Base-by-base conservation (phyloP, 345 rosid genomes). In the Geranium brycei region DNA sequence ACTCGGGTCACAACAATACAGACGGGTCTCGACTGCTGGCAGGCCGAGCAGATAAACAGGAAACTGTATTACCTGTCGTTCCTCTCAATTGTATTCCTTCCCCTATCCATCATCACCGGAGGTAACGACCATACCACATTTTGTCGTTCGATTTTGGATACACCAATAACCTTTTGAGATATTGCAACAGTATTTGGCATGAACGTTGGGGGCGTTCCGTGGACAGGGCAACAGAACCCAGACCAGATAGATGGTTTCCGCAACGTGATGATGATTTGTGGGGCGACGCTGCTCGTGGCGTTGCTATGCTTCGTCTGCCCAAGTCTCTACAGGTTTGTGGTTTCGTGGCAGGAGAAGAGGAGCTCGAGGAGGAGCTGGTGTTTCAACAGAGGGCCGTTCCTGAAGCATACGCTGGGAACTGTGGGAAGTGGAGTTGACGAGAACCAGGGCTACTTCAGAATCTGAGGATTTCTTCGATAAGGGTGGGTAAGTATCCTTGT, bases 141-240 rank as follows among this genome's bases (percentile, higher is more conserved):
- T 12, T 17, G 13, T n/a, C n/a, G n/a, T 56, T 38, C 12, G 16
- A 1, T 38, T 56, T 3, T 32, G 16, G 1, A 53, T n/a, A 8
- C 2, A 51, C 15, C 11, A 35, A 30, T 64, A n/a, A 18, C 15
- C 15, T 56, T 6, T 6, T 38, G 28, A 61, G 67, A 16, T n/a
- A 59, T 55, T 6, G 7, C 62, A 58, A 64, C 83, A 93, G 97
- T 90, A 41, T 90, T 93, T 57, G 99, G 97, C 68, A 91, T 93
- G 99, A 93, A 93, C 8, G 99, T 93, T 64, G 99, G 99, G 59
- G 99, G 99, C 68, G 97, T 93, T 77, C 99, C 99, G 19, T 93
- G 99, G 99, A 93, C 99, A 0, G 83, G 76, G 63, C 99, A 90
- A 66, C 77, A 64, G 32, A 67, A 84, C 35, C 96, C 95, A 0